These are phyloP conservation scores for Podosphaera aphanis DNA, from an alignment of 2,329 filamentous ascomycete species.

Conservation along the genomic window DNA sequence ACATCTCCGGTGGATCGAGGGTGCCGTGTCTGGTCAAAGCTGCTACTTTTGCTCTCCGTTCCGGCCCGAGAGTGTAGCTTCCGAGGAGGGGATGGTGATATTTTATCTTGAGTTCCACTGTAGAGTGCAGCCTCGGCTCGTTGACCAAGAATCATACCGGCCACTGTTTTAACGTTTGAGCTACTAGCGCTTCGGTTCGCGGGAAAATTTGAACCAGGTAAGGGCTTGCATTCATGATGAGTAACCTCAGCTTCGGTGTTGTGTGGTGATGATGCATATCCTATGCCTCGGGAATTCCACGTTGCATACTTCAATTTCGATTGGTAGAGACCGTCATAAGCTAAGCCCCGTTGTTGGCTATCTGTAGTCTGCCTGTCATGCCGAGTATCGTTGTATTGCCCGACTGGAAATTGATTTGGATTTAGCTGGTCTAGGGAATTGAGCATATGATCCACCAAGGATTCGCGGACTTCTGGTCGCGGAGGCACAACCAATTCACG, in stretches of 20 bases:
- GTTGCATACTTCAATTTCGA: slow-evolving; percentile 10
- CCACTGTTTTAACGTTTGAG: slow-evolving; percentile 40
- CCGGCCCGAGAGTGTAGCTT: slow-evolving; percentile 29
- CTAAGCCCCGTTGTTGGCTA: slow-evolving; percentile 12
- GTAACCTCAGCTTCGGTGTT: slow-evolving; percentile 35
- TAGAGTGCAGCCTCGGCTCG: slow-evolving; percentile 18
- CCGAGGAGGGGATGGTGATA: slow-evolving; percentile 19
- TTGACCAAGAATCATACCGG: slow-evolving; percentile 39
- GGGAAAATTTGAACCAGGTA: slow-evolving; percentile 25
- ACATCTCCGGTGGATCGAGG: slow-evolving; percentile 32
- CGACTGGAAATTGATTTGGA: slow-evolving; percentile 17
- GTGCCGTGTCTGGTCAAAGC: slow-evolving; percentile 36
- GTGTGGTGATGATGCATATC: slow-evolving; percentile 29
- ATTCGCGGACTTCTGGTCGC: slow-evolving; percentile 59
- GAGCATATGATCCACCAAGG: slow-evolving; percentile 87
- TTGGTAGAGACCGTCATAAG: slow-evolving; percentile 12
- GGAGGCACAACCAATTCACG: slow-evolving; percentile 71
- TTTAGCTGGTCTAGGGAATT: slow-evolving; percentile 66
- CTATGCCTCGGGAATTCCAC: slow-evolving; percentile 7
- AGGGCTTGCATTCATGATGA: slow-evolving; percentile 29
- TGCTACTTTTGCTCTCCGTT: slow-evolving; percentile 51
- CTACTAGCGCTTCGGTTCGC: slow-evolving; percentile 60
- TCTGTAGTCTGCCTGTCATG: slow-evolving; percentile 8
- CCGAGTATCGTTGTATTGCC: slow-evolving; percentile 10
- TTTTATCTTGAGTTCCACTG: slow-evolving; percentile 13